Percentiles rank a stretch among this genome's conserved stretches.
Conservation (phyloP, 495 filamentous ascomycete species). For the Podospora pseudoanserina region DNA sequence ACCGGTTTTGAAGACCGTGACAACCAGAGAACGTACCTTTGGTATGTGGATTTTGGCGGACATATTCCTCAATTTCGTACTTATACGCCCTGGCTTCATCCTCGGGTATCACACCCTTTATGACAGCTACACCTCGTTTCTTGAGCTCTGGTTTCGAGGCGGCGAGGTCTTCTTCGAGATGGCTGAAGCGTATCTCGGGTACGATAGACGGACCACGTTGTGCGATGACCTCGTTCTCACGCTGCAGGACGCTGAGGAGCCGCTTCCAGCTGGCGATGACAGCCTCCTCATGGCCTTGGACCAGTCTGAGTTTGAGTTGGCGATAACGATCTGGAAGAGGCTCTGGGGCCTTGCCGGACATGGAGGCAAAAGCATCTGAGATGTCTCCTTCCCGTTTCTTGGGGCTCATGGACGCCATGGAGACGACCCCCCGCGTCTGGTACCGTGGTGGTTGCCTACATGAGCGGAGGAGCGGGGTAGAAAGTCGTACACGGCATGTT, state of each 20-base stretch:
- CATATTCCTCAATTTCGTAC: slow-evolving; percentile 56
- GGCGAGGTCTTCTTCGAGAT: slow-evolving; percentile 49
- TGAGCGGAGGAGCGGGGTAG: background rate
- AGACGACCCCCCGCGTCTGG: slow-evolving; percentile 3
- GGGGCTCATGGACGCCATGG: slow-evolving; percentile 24
- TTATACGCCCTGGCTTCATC: slow-evolving; percentile 57
- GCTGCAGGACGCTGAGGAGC: slow-evolving; percentile 54
- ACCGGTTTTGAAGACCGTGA: slow-evolving; percentile 13
- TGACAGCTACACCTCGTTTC: slow-evolving; percentile 60
- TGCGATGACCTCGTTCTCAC: slow-evolving; percentile 51
- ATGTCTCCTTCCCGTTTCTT: slow-evolving; percentile 64
- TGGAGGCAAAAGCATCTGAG: slow-evolving; percentile 75
- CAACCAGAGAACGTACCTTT: slow-evolving; percentile 36
- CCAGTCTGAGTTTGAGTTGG: slow-evolving; percentile 65
- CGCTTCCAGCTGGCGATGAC: slow-evolving; percentile 66
- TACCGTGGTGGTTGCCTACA: background rate
- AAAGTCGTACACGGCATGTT: background rate
- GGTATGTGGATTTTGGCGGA: slow-evolving; percentile 56
- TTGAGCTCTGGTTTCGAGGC: slow-evolving; percentile 46
- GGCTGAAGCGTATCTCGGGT: slow-evolving; percentile 56
- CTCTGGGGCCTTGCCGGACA: slow-evolving; percentile 61
- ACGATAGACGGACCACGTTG: slow-evolving; percentile 43
- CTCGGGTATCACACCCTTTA: slow-evolving; percentile 60
- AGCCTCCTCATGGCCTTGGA: slow-evolving; percentile 58
- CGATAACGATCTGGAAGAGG: slow-evolving; percentile 71